Base-by-base conservation (phyloP, 23 red algal genomes). In the Gracilaria gracilis region DNA sequence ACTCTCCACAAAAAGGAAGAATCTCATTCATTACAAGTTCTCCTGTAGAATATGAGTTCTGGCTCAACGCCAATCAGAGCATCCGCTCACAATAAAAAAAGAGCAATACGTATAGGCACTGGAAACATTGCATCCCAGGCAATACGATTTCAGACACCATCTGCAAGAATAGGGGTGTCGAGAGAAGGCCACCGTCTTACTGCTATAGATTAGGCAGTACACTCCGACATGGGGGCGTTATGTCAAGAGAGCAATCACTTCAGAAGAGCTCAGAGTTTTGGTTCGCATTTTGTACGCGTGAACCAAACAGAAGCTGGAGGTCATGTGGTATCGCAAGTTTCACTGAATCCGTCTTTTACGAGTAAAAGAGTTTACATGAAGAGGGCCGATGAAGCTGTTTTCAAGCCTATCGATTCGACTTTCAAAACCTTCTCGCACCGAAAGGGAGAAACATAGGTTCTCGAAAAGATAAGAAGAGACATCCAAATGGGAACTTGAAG, bases 321-420 rank as follows among this genome's bases (percentile, higher is more conserved):
- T 13, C 50, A 77, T 31, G 46, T 77, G 23, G 72, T 77, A 8
- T 77, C 72, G 5, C 75, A 67, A 28, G 34, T 47, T 15, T 61
- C 86, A 31, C 37, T 72, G 13, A 90, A 90, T 69, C 73, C 86
- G 1, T 90, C 86, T 9, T 90, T 81, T 55, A 90, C 86, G 57
- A 90, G 86, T 37, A 75, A 90, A 66, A 80, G 86, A 61, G 46
- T 67, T 27, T 74, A 80, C 6, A 25, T 50, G n/a, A 81, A 12
- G 57, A 57, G 54, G 31, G 28, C 55, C 9, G 54, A 40, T 65
- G 57, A 55, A 28, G 57, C 32, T 14, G 34, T 36, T 19, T 64
- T 75, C 23, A 79, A 90, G 32, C 57, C 74, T 16, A 55, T 84
- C 19, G 89, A 35, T 91, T 86, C 35, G 75, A 87, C 17, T 95